These are phyloP conservation scores for Desmodesmus armatus DNA, from an alignment of 139 green algal species.

Conservation along the genomic window DNA sequence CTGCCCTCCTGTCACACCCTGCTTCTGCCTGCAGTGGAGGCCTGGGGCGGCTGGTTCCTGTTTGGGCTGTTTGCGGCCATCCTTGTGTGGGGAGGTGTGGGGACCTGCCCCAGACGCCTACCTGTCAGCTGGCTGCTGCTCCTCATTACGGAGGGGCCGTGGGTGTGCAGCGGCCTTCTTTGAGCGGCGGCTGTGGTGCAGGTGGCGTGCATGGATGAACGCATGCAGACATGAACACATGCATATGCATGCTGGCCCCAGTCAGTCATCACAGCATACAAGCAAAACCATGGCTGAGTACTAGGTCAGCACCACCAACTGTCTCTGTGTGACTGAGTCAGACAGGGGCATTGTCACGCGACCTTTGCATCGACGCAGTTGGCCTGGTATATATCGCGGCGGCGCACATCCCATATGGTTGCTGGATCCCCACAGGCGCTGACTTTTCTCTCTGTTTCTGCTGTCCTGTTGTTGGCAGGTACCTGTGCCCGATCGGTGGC, in stretches of 20 bases:
- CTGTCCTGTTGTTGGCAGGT: slow-evolving; percentile 47
- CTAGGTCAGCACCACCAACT: neutral
- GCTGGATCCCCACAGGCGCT: too few relatives aligned
- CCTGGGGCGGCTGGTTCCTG: slow-evolving; percentile 78
- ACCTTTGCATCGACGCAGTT: neutral
- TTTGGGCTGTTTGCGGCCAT: slow-evolving; percentile 82
- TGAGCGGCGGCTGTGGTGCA: slow-evolving; percentile 84
- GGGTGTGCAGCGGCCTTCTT: slow-evolving; percentile 70
- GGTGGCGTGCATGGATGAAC: too few relatives aligned
- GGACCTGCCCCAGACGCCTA: slow-evolving; percentile 80
- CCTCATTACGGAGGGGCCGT: slow-evolving; percentile 88
- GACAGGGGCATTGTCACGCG: too few relatives aligned
- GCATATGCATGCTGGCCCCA: too few relatives aligned
- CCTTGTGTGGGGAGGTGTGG: slow-evolving; percentile 83
- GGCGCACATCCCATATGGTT: too few relatives aligned
- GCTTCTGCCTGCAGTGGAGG: slow-evolving; percentile 53
- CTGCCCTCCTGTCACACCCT: neutral
- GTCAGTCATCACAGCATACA: too few relatives aligned
- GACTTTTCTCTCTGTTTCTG: too few relatives aligned
- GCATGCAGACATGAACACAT: too few relatives aligned
- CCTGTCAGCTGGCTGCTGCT: slow-evolving; percentile 85
- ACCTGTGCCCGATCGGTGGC: slow-evolving; percentile 83
- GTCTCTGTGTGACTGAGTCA: neutral
- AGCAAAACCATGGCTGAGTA: too few relatives aligned
- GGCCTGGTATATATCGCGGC: too few relatives aligned